phyloP scores from a whole-genome alignment of 2,329 filamentous ascomycete genomes.

The Sporothrix curviconia region DNA sequence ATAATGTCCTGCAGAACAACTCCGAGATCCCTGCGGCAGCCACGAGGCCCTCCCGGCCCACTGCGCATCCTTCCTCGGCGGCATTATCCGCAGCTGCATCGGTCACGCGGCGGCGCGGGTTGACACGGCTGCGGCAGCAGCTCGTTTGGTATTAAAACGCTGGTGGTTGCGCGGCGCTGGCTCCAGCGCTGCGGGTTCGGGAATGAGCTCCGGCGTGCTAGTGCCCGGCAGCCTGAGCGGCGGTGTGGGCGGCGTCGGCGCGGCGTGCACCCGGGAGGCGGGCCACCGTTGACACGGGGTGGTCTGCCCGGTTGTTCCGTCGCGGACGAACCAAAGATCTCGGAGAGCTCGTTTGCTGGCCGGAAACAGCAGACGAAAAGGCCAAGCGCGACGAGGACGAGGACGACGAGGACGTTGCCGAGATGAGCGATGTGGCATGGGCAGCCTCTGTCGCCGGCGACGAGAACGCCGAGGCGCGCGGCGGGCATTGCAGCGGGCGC shows the following conservation, averaged over 20 bases:
- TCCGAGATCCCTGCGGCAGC: conserved; percentile 94
- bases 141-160: conserved; percentile 6
- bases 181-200: neutral
- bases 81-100: conserved; percentile 6
- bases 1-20: conserved; percentile 89
- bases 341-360: conserved; percentile 89
- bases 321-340: conserved; percentile 87
- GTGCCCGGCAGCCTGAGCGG: neutral
- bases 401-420: conserved; percentile 50
- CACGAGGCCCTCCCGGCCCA: conserved; percentile 63
- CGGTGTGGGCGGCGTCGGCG: neutral
- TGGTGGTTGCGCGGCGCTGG: neutral
- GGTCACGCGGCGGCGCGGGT: conserved; percentile 13
- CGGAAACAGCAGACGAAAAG: conserved; percentile 52
- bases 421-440: conserved; percentile 43
- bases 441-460: conserved; percentile 37
- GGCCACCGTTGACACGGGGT: conserved; percentile 24
- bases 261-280: conserved; percentile 4
- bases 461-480: conserved; percentile 41
- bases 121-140: conserved; percentile 21
- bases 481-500: conserved; percentile 28
- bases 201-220: conserved; percentile 1
- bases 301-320: conserved; percentile 61
- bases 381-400: conserved; percentile 42
- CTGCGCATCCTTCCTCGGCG: conserved; percentile 29